phyloP scores from a whole-genome alignment of 2,329 filamentous ascomycete genomes.

The Zymoseptoria pseudotritici region DNA sequence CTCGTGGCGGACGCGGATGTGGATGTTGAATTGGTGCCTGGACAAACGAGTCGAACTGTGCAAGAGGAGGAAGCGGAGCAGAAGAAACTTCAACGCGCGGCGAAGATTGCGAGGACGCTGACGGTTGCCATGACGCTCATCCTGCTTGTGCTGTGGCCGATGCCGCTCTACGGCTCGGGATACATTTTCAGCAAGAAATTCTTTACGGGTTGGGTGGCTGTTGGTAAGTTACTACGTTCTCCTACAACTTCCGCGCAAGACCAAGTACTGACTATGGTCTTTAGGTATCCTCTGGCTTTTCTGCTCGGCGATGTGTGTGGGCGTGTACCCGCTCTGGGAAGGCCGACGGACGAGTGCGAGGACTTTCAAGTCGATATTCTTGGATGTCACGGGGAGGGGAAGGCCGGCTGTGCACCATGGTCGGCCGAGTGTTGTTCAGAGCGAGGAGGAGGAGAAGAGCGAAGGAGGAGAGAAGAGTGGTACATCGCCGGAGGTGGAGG shows the following conservation, averaged over 20 bases:
- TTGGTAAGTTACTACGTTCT: constrained; percentile 20
- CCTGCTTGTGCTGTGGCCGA: constrained; percentile 78
- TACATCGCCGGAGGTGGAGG: constrained; percentile 24
- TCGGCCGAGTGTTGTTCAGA: constrained; percentile 20
- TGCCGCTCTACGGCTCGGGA: constrained; percentile 76
- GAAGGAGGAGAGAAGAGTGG: constrained; percentile 20
- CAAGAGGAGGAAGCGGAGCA: constrained; percentile 37
- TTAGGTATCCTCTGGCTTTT: constrained; percentile 77
- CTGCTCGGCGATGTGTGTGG: constrained; percentile 63
- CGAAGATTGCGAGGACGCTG: constrained; percentile 47
- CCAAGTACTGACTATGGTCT: background rate
- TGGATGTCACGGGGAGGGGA: constrained; percentile 47
- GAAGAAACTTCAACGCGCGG: constrained; percentile 36
- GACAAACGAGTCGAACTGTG: constrained; percentile 35
- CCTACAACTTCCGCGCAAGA: background rate
- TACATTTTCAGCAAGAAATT: constrained; percentile 79
- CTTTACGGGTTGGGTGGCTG: constrained; percentile 50
- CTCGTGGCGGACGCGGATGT: constrained; percentile 55
- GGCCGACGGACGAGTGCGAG: constrained; percentile 59
- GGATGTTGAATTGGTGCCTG: constrained; percentile 58
- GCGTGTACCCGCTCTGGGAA: constrained; percentile 74
- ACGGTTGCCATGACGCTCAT: constrained; percentile 60
- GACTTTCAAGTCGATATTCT: constrained; percentile 54
- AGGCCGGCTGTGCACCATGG: constrained; percentile 26
- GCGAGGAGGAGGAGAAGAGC: constrained; percentile 19